Conservation (phyloP, 1,284 basidiomycete genomes). For the Pseudozyma sp. region DNA sequence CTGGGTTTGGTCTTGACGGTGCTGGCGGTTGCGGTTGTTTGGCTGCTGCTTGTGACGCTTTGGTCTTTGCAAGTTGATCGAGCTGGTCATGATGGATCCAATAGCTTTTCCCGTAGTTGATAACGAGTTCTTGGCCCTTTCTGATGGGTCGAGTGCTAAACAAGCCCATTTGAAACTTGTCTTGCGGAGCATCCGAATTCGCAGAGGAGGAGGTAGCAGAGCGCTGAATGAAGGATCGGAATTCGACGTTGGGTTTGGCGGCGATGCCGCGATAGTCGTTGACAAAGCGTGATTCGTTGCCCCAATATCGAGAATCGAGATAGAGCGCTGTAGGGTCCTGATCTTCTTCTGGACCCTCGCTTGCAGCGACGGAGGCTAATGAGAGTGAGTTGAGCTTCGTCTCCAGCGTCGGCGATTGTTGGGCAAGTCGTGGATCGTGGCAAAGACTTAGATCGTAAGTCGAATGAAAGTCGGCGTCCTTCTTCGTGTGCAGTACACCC, state of each 20-base stretch:
- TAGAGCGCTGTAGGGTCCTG: conserved; percentile 32
- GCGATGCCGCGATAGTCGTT: conserved; percentile 64
- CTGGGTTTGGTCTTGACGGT: not conserved
- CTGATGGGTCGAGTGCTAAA: conserved; percentile 73
- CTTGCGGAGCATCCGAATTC: not conserved
- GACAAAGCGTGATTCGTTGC: conserved; percentile 77
- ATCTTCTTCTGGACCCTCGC: not conserved
- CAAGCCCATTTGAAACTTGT: conserved; percentile 43
- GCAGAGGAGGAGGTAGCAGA: not conserved
- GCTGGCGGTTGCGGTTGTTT: not conserved
- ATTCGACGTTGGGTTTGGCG: conserved; percentile 49
- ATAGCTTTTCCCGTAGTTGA: conserved; percentile 93
- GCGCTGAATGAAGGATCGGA: conserved; percentile 47
- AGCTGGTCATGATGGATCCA: conserved; percentile 72
- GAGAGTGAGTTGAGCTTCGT: not conserved
- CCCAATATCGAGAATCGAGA: conserved; percentile 70
- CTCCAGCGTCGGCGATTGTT: not conserved
- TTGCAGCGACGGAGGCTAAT: not conserved
- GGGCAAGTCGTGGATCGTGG: conserved; percentile 17
- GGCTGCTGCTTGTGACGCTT: not conserved
- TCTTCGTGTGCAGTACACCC: conserved; percentile 84
- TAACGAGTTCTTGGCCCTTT: conserved; percentile 86
- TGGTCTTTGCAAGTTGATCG: not conserved
- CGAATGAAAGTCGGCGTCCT: conserved; percentile 73
- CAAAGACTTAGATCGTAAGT: conserved; percentile 80